phyloP scores from a whole-genome alignment of 306 rosid genomes.

The Vigna unguiculata region DNA sequence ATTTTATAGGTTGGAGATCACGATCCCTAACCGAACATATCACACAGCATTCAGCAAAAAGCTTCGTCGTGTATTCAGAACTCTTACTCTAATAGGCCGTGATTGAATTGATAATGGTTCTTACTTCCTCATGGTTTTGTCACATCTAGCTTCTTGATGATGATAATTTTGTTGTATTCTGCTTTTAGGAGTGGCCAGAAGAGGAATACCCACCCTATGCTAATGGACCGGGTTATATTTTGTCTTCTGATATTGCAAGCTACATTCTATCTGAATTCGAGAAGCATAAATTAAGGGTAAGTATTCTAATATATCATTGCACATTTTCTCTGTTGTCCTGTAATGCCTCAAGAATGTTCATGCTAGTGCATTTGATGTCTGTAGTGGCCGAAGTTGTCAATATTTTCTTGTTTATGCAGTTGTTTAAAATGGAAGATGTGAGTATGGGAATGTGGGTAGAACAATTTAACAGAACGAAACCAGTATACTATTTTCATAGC shows the following conservation, averaged over 20 bases:
- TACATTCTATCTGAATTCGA: conserved; percentile 69
- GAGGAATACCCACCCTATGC: conserved; percentile 91
- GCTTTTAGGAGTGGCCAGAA: conserved; percentile 92
- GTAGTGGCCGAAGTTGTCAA: conserved; percentile 4
- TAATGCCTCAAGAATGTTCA: conserved; percentile 7
- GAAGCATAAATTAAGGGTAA: conserved; percentile 72
- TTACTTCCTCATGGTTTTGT: conserved; percentile 6
- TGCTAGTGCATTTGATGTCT: neutral
- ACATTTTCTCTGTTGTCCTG: conserved; percentile 12
- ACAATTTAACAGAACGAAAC: conserved; percentile 68
- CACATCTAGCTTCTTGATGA: conserved; percentile 18
- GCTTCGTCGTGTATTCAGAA: neutral
- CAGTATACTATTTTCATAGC: conserved; percentile 75
- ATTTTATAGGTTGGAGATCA: neutral
- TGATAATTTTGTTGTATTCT: conserved; percentile 12
- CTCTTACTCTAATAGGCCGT: neutral
- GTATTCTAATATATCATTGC: conserved; percentile 20
- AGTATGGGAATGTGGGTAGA: conserved; percentile 98
- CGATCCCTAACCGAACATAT: neutral
- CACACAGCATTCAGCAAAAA: neutral
- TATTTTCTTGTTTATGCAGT: conserved; percentile 53
- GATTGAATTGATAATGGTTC: neutral
- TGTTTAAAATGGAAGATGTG: conserved; percentile 96
- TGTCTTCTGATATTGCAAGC: conserved; percentile 72
- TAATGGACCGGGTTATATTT: conserved; percentile 90